Evolutionary conservation across 1,284 basidiomycete species (phyloP).

Genomic region (Sanghuangporus baumii): DNA sequence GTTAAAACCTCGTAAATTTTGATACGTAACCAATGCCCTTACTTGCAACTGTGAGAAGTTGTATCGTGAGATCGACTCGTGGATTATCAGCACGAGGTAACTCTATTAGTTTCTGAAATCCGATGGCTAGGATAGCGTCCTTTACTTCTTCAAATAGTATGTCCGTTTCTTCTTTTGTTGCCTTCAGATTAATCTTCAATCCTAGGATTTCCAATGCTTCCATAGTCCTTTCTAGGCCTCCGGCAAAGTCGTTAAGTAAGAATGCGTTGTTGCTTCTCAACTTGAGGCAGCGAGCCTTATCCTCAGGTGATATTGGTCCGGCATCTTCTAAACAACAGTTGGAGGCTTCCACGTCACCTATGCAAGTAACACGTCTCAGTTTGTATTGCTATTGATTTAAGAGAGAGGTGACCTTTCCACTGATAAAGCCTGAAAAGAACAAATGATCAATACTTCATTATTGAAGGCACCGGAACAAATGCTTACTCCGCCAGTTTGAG

Average conservation of each 20-base stretch:
- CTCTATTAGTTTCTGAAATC: constrained; percentile 58
- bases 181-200: constrained; percentile 49
- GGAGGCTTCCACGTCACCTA: constrained; percentile 49
- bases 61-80: constrained; percentile 54
- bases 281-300: constrained; percentile 51
- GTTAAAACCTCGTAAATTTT: not conserved
- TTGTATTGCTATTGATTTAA: not conserved
- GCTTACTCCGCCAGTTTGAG: constrained; percentile 56
- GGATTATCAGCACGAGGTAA: constrained; percentile 56
- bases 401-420: constrained; percentile 46
- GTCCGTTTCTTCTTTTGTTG: constrained; percentile 49
- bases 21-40: constrained; percentile 15
- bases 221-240: constrained; percentile 54
- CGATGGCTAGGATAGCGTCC: constrained; percentile 60
- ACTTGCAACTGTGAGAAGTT: constrained; percentile 64
- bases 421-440: constrained; percentile 40
- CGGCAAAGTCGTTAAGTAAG: constrained; percentile 47
- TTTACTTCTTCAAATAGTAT: constrained; percentile 62
- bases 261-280: constrained; percentile 58
- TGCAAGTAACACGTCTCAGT: not conserved
- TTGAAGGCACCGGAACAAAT: not conserved
- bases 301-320: constrained; percentile 43
- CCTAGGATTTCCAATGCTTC: constrained; percentile 56
- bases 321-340: constrained; percentile 50
- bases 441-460: constrained; percentile 1